phyloP scores from a whole-genome alignment of 139 green algal genomes.

The Zygnema circumcarinatum region DNA sequence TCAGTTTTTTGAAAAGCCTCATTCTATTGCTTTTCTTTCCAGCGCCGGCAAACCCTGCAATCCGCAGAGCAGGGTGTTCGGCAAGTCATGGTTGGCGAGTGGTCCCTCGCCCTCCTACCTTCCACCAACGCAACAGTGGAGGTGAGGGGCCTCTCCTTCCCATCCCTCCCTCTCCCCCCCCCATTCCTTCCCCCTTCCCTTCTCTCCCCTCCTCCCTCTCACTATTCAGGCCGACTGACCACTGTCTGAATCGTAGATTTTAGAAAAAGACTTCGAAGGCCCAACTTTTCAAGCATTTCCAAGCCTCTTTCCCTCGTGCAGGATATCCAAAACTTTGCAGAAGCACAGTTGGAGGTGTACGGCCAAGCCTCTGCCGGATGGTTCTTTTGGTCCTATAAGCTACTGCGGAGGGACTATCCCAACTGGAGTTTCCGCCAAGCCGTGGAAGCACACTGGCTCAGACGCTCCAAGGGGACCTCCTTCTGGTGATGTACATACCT shows the following conservation, averaged over 20 bases:
- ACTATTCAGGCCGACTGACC: too few species aligned
- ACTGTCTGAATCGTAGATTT: too few species aligned
- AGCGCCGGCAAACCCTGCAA: too few species aligned
- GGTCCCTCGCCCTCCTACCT: slow-evolving; percentile 34
- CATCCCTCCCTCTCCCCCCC: background rate
- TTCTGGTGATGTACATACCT: background rate
- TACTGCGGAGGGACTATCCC: background rate
- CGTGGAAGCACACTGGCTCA: slow-evolving; percentile 2
- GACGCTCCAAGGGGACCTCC: background rate
- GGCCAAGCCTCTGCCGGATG: slow-evolving; percentile 13
- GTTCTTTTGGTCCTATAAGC: slow-evolving; percentile 41
- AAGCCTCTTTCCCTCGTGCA: background rate
- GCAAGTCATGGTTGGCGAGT: slow-evolving; percentile 43
- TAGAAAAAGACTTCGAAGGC: too few species aligned
- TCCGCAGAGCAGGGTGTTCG: background rate
- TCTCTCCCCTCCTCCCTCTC: background rate
- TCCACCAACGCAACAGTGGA: background rate
- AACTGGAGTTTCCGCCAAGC: slow-evolving; percentile 21
- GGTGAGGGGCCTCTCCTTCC: background rate
- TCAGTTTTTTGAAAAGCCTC: too few species aligned
- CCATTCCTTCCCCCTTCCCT: background rate
- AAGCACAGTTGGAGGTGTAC: slow-evolving; percentile 24
- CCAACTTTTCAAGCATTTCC: too few species aligned
- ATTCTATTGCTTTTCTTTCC: too few species aligned
- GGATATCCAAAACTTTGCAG: background rate